Percentiles rank a stretch among this genome's conserved stretches.
Conservation (phyloP, 139 green algal species). For the Edaphochlamys debaryana region DNA sequence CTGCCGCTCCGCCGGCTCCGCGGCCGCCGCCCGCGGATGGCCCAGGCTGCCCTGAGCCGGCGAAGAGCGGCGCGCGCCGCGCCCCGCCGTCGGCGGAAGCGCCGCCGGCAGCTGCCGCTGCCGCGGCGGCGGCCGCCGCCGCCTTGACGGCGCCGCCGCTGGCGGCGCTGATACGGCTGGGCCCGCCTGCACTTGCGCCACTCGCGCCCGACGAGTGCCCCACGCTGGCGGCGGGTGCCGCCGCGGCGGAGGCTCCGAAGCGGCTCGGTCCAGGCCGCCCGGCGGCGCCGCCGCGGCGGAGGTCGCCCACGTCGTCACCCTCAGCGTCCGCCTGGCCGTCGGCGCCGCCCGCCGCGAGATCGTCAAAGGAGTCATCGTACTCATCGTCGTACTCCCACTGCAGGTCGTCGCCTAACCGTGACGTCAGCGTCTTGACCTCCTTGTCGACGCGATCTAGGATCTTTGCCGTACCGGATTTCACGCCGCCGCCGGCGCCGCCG, state of each 20-base stretch:
- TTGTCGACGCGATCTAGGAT: constrained; percentile 50
- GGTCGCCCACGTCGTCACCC: constrained; percentile 56
- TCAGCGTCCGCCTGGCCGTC: constrained; percentile 77
- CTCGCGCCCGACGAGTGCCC: too few relatives aligned
- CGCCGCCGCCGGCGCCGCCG: constrained; percentile 21
- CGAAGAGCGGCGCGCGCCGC: constrained; percentile 3
- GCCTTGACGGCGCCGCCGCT: background rate
- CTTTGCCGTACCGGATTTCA: constrained; percentile 51
- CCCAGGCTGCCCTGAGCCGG: background rate
- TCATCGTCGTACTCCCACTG: constrained; percentile 85
- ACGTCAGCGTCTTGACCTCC: constrained; percentile 44
- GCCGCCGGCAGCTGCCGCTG: background rate
- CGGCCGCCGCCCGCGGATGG: background rate
- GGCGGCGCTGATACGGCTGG: too few relatives aligned
- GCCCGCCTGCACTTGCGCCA: too few relatives aligned
- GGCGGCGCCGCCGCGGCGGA: background rate
- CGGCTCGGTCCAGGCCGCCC: background rate
- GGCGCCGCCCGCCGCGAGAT: constrained; percentile 59
- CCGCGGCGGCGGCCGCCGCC: background rate
- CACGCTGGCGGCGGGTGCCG: background rate
- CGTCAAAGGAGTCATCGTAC: constrained; percentile 89
- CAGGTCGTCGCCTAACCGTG: constrained; percentile 52
- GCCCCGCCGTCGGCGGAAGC: background rate
- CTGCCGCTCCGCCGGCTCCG: background rate
- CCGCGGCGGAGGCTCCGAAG: background rate